Evolutionary conservation across 2,329 filamentous ascomycete species (phyloP).

Genomic region (Kalaharituber pfeilii): DNA sequence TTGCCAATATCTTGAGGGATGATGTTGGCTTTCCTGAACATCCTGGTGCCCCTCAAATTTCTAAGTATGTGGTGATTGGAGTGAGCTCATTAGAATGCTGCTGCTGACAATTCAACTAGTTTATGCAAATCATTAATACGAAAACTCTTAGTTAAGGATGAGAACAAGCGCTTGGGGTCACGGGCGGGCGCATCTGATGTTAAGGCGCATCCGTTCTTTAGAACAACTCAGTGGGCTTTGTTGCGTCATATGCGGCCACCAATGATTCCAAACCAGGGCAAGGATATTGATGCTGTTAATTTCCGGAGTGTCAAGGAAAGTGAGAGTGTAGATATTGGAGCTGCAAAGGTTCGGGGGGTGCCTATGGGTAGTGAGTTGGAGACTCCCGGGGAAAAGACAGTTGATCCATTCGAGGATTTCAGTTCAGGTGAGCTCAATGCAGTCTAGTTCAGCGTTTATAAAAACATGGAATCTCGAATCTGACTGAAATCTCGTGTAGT

Average conservation of each 20-base stretch:
- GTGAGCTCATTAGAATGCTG: background rate
- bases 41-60: conserved; percentile 63
- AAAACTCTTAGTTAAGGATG: conserved; percentile 95
- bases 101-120: conserved; percentile 35
- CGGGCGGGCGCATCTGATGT: conserved; percentile 93
- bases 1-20: conserved; percentile 89
- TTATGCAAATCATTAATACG: conserved; percentile 92
- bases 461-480: background rate
- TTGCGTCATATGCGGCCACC: conserved; percentile 96
- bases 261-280: conserved; percentile 81
- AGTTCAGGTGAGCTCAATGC: conserved; percentile 39
- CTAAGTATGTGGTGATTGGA: conserved; percentile 51
- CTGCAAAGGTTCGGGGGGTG: conserved; percentile 50
- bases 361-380: conserved; percentile 70
- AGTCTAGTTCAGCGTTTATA: background rate
- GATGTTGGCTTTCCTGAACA: conserved; percentile 94
- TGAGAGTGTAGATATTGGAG: conserved; percentile 71
- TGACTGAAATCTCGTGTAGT: conserved; percentile 41
- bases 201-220: conserved; percentile 91
- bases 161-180: conserved; percentile 79
- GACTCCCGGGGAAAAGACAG: conserved; percentile 60
- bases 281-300: conserved; percentile 84
- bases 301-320: conserved; percentile 98
- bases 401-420: conserved; percentile 95
- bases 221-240: conserved; percentile 86